Conservation (phyloP, 305 asterid genomes). For the Coffea humblotiana region DNA sequence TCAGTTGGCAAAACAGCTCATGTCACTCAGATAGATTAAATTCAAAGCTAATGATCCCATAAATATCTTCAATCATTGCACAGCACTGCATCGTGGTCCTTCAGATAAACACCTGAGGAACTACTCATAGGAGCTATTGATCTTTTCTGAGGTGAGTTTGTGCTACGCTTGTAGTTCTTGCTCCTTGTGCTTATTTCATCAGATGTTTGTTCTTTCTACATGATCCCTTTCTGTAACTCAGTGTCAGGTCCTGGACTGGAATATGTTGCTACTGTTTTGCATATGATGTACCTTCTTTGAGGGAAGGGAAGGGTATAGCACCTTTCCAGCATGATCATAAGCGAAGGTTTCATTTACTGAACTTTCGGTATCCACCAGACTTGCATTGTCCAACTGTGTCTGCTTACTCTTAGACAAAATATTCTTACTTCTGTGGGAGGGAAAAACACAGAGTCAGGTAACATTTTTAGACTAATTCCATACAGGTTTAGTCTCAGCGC, state of each 20-base stretch:
- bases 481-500: too few species aligned
- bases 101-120: too few species aligned
- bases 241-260: too few species aligned
- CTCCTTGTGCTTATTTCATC: too few species aligned
- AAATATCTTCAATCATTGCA: background rate
- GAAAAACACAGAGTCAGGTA: background rate
- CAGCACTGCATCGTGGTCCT: background rate
- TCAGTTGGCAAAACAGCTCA: too few species aligned
- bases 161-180: too few species aligned
- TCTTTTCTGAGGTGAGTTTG: too few species aligned
- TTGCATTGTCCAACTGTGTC: background rate
- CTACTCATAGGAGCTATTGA: too few species aligned
- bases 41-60: background rate
- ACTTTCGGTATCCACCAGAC: background rate
- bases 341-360: background rate
- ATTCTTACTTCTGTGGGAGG: background rate
- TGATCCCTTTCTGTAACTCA: too few species aligned
- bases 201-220: too few species aligned
- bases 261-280: background rate
- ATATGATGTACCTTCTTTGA: background rate
- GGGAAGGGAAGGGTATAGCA: background rate
- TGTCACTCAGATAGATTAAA: background rate
- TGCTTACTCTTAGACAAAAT: background rate
- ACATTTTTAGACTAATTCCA: background rate
- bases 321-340: background rate